Evolutionary conservation across 2,329 filamentous ascomycete species (phyloP).

Genomic region (Xylariaceae sp.): DNA sequence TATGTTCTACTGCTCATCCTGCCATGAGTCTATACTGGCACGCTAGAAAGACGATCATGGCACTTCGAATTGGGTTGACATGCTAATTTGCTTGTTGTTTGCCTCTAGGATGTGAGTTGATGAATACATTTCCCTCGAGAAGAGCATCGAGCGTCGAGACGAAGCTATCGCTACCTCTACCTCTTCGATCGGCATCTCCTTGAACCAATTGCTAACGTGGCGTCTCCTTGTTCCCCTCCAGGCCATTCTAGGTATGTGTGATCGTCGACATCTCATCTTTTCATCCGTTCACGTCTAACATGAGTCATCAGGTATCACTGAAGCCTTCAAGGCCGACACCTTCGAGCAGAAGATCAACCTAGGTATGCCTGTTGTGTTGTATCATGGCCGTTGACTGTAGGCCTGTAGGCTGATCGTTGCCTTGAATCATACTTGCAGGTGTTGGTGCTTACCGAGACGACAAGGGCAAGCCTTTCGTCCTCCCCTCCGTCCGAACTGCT

Average conservation of each 20-base stretch:
- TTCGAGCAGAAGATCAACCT: conserved; percentile 97
- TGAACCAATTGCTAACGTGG: conserved; percentile 18
- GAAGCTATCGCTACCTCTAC: not conserved
- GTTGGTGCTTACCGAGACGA: conserved; percentile 98
- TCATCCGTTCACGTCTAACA: conserved; percentile 1
- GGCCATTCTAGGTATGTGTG: conserved; percentile 68
- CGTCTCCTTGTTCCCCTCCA: conserved; percentile 33
- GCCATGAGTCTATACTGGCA: not conserved
- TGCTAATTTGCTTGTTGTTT: conserved; percentile 7
- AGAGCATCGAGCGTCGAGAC: not conserved
- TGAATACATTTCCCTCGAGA: not conserved
- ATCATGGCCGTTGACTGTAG: conserved; percentile 8
- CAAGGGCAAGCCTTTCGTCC: conserved; percentile 94
- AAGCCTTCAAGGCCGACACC: conserved; percentile 96
- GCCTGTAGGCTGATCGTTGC: conserved; percentile 4
- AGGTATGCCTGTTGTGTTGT: conserved; percentile 47
- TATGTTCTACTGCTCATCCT: conserved; percentile 39
- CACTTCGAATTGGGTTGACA: conserved; percentile 11
- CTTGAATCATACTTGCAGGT: conserved; percentile 43
- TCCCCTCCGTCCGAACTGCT: conserved; percentile 84
- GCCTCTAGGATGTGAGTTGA: conserved; percentile 37
- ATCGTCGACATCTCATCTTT: conserved; percentile 2
- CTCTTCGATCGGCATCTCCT: not conserved
- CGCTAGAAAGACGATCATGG: not conserved
- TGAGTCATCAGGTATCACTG: conserved; percentile 67